Conservation (phyloP, 306 rosid species). For the Inga oerstediana region DNA sequence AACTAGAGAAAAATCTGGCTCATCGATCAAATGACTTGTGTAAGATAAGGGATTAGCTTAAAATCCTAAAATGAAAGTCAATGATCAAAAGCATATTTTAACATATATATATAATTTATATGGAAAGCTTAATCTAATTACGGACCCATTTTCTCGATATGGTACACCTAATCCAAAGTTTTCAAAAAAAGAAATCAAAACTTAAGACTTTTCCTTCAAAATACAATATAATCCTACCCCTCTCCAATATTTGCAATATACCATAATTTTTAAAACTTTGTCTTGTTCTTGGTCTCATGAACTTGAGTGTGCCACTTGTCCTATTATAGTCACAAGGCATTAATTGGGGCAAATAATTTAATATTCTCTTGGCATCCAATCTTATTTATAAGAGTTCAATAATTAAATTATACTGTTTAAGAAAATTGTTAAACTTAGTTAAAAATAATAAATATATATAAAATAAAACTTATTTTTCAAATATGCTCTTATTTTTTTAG, state of each 20-base stretch:
- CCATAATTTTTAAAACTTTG: neutral
- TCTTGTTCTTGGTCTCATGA: neutral
- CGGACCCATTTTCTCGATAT: slow-evolving; percentile 11
- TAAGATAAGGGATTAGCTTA: neutral
- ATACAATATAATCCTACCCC: neutral
- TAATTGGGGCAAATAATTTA: neutral
- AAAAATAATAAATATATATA: too few species aligned
- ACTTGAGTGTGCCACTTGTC: neutral
- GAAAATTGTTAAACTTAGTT: too few species aligned
- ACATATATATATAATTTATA: neutral
- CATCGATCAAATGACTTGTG: neutral
- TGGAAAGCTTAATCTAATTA: slow-evolving; percentile 23
- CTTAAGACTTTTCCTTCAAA: neutral
- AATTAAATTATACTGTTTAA: fast-evolving
- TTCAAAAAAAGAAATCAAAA: slow-evolving; percentile 1
- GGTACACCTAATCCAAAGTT: neutral
- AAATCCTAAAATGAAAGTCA: neutral
- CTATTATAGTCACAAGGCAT: neutral
- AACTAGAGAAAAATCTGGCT: neutral
- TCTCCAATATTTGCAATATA: neutral
- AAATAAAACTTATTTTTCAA: too few species aligned
- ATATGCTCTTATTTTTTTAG: too few species aligned
- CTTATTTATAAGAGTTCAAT: too few species aligned
- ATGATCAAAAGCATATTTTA: neutral
- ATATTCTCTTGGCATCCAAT: too few species aligned